Evolutionary conservation across 108 stramenopile genomes (phyloP), one percentile per base, ranked within the genome.

Genomic region (Skeletonema grethae): DNA sequence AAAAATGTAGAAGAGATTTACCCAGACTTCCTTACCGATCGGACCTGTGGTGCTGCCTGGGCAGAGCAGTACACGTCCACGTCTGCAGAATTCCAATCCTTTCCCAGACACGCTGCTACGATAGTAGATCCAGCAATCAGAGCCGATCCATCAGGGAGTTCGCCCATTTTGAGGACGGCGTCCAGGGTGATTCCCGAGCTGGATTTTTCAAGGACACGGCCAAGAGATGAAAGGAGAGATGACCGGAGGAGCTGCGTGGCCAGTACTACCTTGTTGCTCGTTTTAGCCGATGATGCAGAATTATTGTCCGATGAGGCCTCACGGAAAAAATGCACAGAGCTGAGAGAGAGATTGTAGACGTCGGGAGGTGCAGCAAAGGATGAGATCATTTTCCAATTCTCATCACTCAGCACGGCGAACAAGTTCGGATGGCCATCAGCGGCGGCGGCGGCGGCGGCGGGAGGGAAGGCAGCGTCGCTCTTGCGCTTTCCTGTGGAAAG

Each of bases 51-150:
- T 34, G 73, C 73, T 5, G 59, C 64, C 50, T 11, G 29, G 0
- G 73, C 73, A 22, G 73, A 46, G 22, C 67, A 69, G 59, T 61
- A 75, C 67, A 75, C 56, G 38, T 75, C 73, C 18, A 75, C 73
- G n/a, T 68, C 67, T 10, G n/a, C 12, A 10, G 63, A 7, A 60
- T 63, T 12, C 15, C 61, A 75, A 18, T 59, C 30, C 34, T 22
- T 29, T 1, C 73, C 73, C 39, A 75, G 73, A 28, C 67, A 68
- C 3, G 67, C 36, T 28, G 56, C 35, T 7, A 29, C 73, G 5
- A 75, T 61, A 16, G 73, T 60, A 38, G 73, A 75, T 7, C 73
- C 73, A 6, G 73, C 73, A 69, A 75, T 75, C 7, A 75, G 11
- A 29, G 43, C 70, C 10, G 70, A 70, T 50, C 70, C 70, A 10